Evolutionary conservation across 2,329 filamentous ascomycete species (phyloP).

Genomic region (Ophiostoma sp.): DNA sequence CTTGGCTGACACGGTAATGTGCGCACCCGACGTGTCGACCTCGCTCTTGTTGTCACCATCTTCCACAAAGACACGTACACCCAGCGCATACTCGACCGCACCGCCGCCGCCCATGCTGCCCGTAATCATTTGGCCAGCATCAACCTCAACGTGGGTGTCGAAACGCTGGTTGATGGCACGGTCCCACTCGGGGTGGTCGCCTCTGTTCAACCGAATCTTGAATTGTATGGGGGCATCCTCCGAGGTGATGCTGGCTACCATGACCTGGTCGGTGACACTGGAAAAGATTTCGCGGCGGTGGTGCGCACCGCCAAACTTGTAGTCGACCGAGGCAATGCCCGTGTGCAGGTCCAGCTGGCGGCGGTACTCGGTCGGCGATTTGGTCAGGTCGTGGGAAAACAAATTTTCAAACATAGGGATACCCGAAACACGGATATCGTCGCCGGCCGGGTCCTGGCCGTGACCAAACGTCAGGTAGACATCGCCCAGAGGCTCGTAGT

Average conservation of each 20-base stretch:
- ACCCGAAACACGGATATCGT: background rate
- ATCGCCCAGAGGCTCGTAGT: background rate
- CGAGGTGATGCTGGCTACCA: background rate
- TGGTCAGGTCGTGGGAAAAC: background rate
- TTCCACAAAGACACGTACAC: background rate
- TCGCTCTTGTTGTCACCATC: background rate
- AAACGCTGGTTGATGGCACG: background rate
- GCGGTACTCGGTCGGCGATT: background rate
- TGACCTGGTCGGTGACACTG: background rate
- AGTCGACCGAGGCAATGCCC: background rate
- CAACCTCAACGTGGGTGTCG: background rate
- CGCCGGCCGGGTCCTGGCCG: background rate
- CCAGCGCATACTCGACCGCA: background rate
- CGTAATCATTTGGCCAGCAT: background rate
- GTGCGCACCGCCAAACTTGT: background rate
- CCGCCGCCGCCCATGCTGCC: constrained; percentile 8
- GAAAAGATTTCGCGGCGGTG: constrained; percentile 7
- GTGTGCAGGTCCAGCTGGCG: background rate
- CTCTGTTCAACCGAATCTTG: background rate
- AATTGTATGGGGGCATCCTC: background rate
- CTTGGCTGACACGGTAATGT: background rate
- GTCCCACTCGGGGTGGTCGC: background rate
- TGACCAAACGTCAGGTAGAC: background rate
- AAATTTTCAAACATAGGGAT: background rate
- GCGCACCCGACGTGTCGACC: background rate